A percentile compares a stretch with the other conserved stretches of the same genome.
These are phyloP conservation scores for Penicillium brevicompactum DNA, from an alignment of 2,329 filamentous ascomycete genomes.

Conservation along the genomic window DNA sequence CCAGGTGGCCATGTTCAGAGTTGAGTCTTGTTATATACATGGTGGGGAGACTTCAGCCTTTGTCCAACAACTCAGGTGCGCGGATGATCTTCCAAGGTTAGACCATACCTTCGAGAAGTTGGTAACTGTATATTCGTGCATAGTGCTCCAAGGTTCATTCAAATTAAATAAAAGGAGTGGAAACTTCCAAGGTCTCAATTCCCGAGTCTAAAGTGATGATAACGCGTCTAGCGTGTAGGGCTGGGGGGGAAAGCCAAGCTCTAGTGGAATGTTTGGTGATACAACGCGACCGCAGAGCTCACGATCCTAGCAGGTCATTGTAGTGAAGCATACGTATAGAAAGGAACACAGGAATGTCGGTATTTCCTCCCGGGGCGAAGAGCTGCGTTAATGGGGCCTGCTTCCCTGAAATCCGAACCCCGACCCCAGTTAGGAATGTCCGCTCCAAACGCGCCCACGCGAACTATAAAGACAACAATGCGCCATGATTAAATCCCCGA, in stretches of 20 bases:
- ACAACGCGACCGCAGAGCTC: background rate
- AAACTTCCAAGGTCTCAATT: background rate
- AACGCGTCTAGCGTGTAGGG: background rate
- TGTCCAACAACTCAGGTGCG: background rate
- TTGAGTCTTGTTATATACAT: background rate
- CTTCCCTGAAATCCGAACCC: background rate
- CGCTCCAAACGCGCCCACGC: constrained; percentile 1
- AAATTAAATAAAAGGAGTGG: background rate
- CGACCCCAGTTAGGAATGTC: constrained; percentile 13
- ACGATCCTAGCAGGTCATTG: background rate
- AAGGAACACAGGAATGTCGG: constrained; percentile 2
- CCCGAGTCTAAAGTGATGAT: background rate
- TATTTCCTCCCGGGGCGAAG: background rate
- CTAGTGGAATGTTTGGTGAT: background rate
- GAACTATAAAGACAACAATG: constrained; percentile 3
- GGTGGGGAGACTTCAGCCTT: background rate
- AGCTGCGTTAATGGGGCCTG: background rate
- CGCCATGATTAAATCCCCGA: background rate
- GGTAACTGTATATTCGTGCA: background rate
- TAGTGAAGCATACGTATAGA: background rate
- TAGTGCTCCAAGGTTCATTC: background rate
- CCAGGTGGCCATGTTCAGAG: background rate
- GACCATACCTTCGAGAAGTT: background rate
- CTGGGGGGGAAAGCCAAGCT: background rate
- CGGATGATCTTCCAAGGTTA: background rate